Base-by-base conservation (phyloP, 371 early-diverging fungal genomes). In the Mucor velutinosus region DNA sequence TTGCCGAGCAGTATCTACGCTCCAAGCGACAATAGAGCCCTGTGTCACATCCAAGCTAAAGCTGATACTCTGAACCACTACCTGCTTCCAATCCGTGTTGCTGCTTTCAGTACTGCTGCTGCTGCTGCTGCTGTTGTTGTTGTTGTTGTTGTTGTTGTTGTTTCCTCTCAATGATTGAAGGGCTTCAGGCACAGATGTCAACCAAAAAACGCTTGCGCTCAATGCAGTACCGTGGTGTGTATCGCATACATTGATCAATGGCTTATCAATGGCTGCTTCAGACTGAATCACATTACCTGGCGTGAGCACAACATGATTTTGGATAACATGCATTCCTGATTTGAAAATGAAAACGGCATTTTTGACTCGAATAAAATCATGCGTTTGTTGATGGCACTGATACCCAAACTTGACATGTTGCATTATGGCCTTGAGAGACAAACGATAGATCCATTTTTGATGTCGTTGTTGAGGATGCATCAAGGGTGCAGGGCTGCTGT, bases 21-120 rank as follows among this genome's bases (percentile, higher is more conserved):
- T 37, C 8, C 3, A 23, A 0, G 47, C 21, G 0, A 57, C 39
- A 29, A 72, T 47, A 0, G 67, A 65, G 12, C 67, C 62, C 7
- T 66, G 23, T 21, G 59, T 62, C 1, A 71, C 53, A 32, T 71
- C 71, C 45, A 71, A 49, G 37, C 58, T 66, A 47, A 71, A 66
- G 6, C 30, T 43, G 5, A 33, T 23, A 10, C 57, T 29, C 2
- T 39, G 32, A 15, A 37, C 17, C 10, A 66, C 12, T 14, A 11
- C 7, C 11, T 45, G 11, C 19, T 62, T 49, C 51, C 47, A 55
- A 32, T 29, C 21, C 17, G 60, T 11, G 5, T 23, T 23, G 2
- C 12, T 14, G 10, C 12, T 23, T n/a, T n/a, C n/a, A n/a, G n/a
- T n/a, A n/a, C n/a, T 11, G 5, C 12, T 23, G 2, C 12, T 14